phyloP scores from a whole-genome alignment of 257 asterid genomes.

The Solanum piurae region DNA sequence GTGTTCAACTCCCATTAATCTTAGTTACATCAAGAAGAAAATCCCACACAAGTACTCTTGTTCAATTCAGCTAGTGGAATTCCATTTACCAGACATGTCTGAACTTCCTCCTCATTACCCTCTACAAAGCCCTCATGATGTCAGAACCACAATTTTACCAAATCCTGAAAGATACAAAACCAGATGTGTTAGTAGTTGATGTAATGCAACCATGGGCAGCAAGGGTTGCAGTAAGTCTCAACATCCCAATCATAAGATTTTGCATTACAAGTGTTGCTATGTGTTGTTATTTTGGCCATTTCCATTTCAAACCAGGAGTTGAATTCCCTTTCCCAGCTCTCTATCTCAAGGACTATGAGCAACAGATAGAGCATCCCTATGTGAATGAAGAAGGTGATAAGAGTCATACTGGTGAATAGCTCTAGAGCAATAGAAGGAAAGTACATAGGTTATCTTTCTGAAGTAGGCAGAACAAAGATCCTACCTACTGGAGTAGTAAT shows the following conservation, averaged over 20 bases:
- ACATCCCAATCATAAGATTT: conserved; percentile 9
- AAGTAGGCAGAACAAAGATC: neutral
- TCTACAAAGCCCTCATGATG: conserved; percentile 10
- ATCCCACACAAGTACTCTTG: conserved; percentile 2
- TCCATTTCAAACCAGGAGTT: neutral
- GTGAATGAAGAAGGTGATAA: neutral
- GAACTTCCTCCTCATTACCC: conserved; percentile 2
- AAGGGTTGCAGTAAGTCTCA: neutral
- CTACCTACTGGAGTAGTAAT: neutral
- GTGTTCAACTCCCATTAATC: conserved; percentile 10
- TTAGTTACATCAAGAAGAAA: conserved; percentile 18
- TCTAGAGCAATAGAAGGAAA: neutral
- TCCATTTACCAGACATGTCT: conserved; percentile 15
- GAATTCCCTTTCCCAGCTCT: conserved; percentile 30
- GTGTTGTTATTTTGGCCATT: conserved; percentile 13
- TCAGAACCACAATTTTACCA: conserved; percentile 15
- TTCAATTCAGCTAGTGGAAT: conserved; percentile 21
- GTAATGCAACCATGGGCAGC: conserved; percentile 21
- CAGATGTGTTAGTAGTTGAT: conserved; percentile 31
- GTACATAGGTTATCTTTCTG: conserved; percentile 6
- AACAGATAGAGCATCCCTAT: neutral
- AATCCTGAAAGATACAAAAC: conserved; percentile 10
- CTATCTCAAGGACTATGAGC: neutral
- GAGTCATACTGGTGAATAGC: conserved; percentile 10
- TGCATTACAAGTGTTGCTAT: neutral